Percentiles rank a stretch among this genome's conserved stretches.
These are phyloP conservation scores for Stromatinia cepivora DNA, from an alignment of 2,329 filamentous ascomycete species.

Conservation along the genomic window DNA sequence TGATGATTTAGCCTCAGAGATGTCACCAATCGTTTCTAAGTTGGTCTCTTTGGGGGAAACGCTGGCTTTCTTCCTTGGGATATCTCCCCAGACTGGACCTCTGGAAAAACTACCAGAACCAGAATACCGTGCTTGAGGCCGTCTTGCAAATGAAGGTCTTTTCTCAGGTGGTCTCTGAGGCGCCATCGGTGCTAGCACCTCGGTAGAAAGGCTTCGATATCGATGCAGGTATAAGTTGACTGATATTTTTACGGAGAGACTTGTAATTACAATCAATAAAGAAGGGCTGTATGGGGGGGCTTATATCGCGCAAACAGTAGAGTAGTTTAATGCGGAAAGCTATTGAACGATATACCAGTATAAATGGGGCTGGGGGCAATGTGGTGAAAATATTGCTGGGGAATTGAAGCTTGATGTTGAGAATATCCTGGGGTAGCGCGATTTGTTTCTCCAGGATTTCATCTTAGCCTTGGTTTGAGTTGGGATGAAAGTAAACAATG, in stretches of 20 bases:
- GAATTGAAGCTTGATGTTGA: constrained; percentile 1
- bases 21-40: neutral
- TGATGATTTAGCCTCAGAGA: neutral
- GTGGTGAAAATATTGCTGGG: neutral
- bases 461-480: neutral
- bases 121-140: neutral
- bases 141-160: neutral
- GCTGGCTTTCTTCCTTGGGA: too few relatives aligned
- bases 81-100: neutral
- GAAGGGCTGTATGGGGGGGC: neutral
- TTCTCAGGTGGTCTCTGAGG: neutral
- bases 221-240: neutral
- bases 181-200: neutral
- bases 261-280: neutral
- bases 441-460: neutral
- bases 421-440: neutral
- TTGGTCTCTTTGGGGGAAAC: neutral
- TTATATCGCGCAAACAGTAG: neutral
- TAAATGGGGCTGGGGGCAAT: neutral
- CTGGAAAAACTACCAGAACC: neutral
- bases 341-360: neutral
- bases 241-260: too few relatives aligned
- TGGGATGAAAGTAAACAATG: neutral
- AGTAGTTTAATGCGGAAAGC: neutral
- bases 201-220: neutral